Base-by-base conservation (phyloP, 75 land plant species). In the Chamaecyparis obtusa region DNA sequence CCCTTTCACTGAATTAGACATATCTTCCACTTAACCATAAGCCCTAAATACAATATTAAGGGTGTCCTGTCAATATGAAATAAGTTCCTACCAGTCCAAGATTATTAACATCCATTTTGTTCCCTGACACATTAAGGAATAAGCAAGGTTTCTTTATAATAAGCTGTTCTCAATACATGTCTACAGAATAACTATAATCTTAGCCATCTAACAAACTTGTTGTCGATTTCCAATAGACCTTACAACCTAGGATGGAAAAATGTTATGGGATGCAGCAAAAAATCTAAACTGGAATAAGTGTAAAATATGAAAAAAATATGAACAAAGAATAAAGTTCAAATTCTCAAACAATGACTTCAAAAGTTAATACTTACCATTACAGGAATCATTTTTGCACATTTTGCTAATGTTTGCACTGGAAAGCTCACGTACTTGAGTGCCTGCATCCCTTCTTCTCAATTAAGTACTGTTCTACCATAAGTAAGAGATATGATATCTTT, bases 311-410 rank as follows among this genome's bases (percentile, higher is more conserved):
- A 49, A 49, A 54, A 48, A 14, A 39, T 39, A 69, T 21, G 14
- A 60, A 85, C 16, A 30, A 54, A 21, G 39, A 30, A 57, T 54
- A 32, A 82, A 83, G 5, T 44, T 35, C 83, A 39, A 10, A 87
- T 87, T 49, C 48, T 84, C 9, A 17, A 84, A 56, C 57, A 51
- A 55, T 84, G 37, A 11, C 71, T 19, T 37, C 75, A 84, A 51
- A 84, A 67, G 7, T 19, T 57, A 30, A 56, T 17, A 83, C 93
- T 89, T 85, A 97, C 97, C 99, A 98, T 98, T 44, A 98, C 99
- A 90, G 99, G 99, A 85, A 98, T 94, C 99, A 96, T 98, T 89
- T 98, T 98, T 55, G 99, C 99, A 91, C 95, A 98, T 86, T 98
- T 98, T 78, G 95, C 98, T 24, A 98, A 93, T 21, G 99, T 98